These are phyloP conservation scores for Zygoascus sp. DNA, from an alignment of 1,139 yeast genomes.

Conservation along the genomic window DNA sequence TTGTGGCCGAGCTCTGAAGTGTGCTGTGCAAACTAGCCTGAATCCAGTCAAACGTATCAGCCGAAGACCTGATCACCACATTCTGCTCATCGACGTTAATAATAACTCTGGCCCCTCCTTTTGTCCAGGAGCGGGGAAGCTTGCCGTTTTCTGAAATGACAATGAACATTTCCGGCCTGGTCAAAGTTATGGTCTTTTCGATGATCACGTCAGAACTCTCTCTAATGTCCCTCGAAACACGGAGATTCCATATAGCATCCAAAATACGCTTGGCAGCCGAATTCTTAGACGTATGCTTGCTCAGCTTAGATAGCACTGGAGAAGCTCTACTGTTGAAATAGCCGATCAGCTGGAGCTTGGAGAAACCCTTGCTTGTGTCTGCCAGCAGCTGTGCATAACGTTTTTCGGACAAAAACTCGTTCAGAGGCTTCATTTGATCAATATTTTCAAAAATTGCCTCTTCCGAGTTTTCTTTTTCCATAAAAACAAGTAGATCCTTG, in stretches of 20 bases:
- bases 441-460: constrained; percentile 32
- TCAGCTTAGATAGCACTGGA: constrained; percentile 12
- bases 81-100: constrained; percentile 39
- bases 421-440: constrained; percentile 33
- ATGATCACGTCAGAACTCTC: constrained; percentile 41
- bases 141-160: constrained; percentile 47
- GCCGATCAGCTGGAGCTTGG: constrained; percentile 34
- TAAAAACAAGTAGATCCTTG: constrained; percentile 35
- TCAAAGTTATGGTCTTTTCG: constrained; percentile 39
- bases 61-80: constrained; percentile 37
- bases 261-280: constrained; percentile 33
- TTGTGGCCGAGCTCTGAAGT: constrained; percentile 22
- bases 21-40: constrained; percentile 31
- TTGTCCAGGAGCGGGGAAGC: constrained; percentile 47
- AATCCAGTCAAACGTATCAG: constrained; percentile 35
- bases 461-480: constrained; percentile 27
- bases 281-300: constrained; percentile 18
- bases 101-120: constrained; percentile 52
- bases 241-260: constrained; percentile 41
- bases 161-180: constrained; percentile 46
- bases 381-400: constrained; percentile 32
- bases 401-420: constrained; percentile 28
- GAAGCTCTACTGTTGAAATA: constrained; percentile 15
- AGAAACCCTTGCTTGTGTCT: constrained; percentile 33
- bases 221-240: constrained; percentile 32